phyloP scores from a whole-genome alignment of 1,284 basidiomycete species.

The Leccinum subspadiceum region DNA sequence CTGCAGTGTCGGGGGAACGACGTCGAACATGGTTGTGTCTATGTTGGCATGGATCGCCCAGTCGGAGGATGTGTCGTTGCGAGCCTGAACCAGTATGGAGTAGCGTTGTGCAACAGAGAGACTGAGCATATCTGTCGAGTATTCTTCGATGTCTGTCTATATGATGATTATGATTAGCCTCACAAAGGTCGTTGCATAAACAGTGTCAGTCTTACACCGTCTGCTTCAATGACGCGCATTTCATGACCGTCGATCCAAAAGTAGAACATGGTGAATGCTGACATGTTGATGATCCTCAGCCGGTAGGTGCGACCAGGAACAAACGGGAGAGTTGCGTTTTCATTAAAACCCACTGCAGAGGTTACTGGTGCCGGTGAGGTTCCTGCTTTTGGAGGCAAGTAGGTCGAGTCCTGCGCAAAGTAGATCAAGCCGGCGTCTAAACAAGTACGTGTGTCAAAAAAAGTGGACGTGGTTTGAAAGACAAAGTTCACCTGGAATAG shows the following conservation, averaged over 20 bases:
- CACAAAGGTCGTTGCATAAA: neutral
- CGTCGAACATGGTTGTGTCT: constrained; percentile 86
- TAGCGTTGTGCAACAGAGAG: constrained; percentile 92
- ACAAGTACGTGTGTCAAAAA: neutral
- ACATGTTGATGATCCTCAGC: constrained; percentile 76
- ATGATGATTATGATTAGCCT: neutral
- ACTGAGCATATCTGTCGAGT: constrained; percentile 65
- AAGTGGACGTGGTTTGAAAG: neutral
- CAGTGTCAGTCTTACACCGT: constrained; percentile 59
- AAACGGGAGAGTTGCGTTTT: constrained; percentile 85
- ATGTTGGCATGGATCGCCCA: constrained; percentile 91
- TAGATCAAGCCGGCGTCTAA: constrained; percentile 83
- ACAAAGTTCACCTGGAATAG: constrained; percentile 64
- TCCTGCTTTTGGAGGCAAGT: constrained; percentile 61
- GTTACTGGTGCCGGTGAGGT: constrained; percentile 47
- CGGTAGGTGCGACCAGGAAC: constrained; percentile 80
- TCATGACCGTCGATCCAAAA: constrained; percentile 92
- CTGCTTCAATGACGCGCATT: constrained; percentile 87
- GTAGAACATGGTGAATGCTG: constrained; percentile 72
- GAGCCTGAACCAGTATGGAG: constrained; percentile 86
- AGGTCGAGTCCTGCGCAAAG: constrained; percentile 72
- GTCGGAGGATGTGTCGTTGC: constrained; percentile 81
- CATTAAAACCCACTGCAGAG: constrained; percentile 73
- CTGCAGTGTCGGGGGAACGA: constrained; percentile 65
- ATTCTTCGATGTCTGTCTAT: constrained; percentile 76